phyloP scores from a whole-genome alignment of 208 protist genomes.

The Endotrypanum monterogeii region DNA sequence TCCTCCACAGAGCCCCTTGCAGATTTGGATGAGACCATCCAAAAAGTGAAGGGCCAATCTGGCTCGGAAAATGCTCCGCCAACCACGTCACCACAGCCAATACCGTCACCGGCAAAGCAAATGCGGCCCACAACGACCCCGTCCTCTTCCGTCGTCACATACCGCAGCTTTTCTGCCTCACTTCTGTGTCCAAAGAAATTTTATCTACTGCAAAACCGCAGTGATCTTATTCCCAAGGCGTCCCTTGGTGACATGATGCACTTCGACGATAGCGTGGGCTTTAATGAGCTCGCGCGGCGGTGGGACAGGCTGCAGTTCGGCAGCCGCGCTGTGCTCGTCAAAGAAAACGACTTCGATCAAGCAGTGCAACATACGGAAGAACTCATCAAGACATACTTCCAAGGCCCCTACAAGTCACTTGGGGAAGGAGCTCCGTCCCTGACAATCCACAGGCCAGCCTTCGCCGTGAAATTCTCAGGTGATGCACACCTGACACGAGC shows the following conservation, averaged over 20 bases:
- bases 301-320: constrained; percentile 90
- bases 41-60: background rate
- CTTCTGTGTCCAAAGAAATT: constrained; percentile 87
- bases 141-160: constrained; percentile 41
- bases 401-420: constrained; percentile 67
- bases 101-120: background rate
- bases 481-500: background rate
- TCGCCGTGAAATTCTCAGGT: constrained; percentile 54
- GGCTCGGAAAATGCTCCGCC: background rate
- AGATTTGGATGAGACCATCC: constrained; percentile 71
- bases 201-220: constrained; percentile 66
- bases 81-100: background rate
- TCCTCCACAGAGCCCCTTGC: constrained; percentile 50
- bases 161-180: constrained; percentile 70
- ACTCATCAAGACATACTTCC: constrained; percentile 79
- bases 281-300: constrained; percentile 85
- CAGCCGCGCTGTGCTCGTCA: constrained; percentile 75
- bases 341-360: constrained; percentile 61
- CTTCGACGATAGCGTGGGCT: constrained; percentile 85
- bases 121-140: constrained; percentile 1
- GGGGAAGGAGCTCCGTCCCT: constrained; percentile 82
- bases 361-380: constrained; percentile 76
- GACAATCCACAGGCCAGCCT: constrained; percentile 85
- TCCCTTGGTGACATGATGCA: constrained; percentile 80
- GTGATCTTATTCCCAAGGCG: constrained; percentile 54